Evolutionary conservation across 1,284 basidiomycete species (phyloP).

Genomic region (Trichosporon sp.): DNA sequence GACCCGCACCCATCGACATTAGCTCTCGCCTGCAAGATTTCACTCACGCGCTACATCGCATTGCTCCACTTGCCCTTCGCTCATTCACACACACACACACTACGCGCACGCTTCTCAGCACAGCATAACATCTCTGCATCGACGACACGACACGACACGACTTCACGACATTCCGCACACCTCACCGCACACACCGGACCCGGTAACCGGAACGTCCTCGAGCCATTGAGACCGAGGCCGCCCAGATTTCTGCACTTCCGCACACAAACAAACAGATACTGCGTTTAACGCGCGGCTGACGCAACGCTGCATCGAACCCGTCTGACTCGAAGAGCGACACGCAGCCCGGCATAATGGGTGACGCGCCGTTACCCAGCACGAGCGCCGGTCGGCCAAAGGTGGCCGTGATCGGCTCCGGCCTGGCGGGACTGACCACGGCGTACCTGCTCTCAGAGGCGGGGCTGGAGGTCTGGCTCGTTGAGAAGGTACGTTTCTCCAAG

Average conservation of each 20-base stretch:
- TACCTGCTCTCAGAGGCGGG: conserved; percentile 61
- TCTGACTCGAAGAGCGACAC: neutral
- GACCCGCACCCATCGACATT: neutral
- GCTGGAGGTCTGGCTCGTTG: conserved; percentile 71
- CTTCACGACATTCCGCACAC: too few species aligned
- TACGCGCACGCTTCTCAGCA: too few species aligned
- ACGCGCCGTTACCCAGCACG: neutral
- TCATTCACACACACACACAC: too few species aligned
- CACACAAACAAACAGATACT: neutral
- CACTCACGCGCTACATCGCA: too few species aligned
- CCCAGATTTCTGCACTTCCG: neutral
- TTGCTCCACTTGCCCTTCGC: too few species aligned
- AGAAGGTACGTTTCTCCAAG: conserved; percentile 61
- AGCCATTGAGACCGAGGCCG: neutral
- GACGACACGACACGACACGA: too few species aligned
- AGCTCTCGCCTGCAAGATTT: too few species aligned
- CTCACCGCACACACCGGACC: too few species aligned
- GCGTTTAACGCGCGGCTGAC: too few species aligned
- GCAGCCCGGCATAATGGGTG: neutral
- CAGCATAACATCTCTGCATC: too few species aligned
- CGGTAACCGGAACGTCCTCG: neutral
- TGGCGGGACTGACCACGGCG: conserved; percentile 70
- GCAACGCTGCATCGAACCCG: neutral
- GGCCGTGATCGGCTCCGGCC: conserved; percentile 69
- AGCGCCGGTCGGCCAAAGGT: conserved; percentile 49